Evolutionary conservation across 176 grass and related monocot genomes (phyloP).

Genomic region (Canna indica): DNA sequence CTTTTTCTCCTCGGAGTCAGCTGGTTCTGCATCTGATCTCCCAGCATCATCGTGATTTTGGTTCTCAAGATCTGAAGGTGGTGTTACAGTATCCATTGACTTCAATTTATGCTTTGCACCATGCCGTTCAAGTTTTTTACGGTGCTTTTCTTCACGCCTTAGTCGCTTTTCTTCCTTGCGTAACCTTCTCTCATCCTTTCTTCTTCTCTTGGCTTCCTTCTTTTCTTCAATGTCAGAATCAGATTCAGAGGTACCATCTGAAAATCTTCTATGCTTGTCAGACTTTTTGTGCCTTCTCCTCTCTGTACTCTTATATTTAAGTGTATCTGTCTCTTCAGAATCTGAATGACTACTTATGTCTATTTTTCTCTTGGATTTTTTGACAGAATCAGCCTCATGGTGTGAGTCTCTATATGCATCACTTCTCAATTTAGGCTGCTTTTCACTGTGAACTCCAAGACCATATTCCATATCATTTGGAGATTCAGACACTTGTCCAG

Average conservation of each 20-base stretch:
- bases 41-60: conserved; percentile 27
- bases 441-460: conserved; percentile 16
- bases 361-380: conserved; percentile 31
- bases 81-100: conserved; percentile 16
- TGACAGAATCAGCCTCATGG: conserved; percentile 32
- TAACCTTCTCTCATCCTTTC: conserved; percentile 61
- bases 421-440: conserved; percentile 22
- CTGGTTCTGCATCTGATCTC: conserved; percentile 20
- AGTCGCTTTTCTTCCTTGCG: conserved; percentile 74
- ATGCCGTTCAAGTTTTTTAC: conserved; percentile 42
- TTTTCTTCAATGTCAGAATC: conserved; percentile 40
- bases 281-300: conserved; percentile 56
- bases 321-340: conserved; percentile 42
- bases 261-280: conserved; percentile 53
- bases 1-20: conserved; percentile 46
- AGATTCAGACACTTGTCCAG: conserved; percentile 24
- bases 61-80: conserved; percentile 41
- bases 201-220: conserved; percentile 52
- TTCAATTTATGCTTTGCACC: conserved; percentile 42
- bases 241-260: conserved; percentile 48
- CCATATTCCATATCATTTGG: conserved; percentile 29
- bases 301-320: conserved; percentile 30
- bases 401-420: conserved; percentile 24
- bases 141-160: conserved; percentile 58
- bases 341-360: conserved; percentile 29